A percentile compares a stretch with the other conserved stretches of the same genome.
Conservation (phyloP, 1,139 yeast genomes). For the Scheffersomyces illinoinensis region DNA sequence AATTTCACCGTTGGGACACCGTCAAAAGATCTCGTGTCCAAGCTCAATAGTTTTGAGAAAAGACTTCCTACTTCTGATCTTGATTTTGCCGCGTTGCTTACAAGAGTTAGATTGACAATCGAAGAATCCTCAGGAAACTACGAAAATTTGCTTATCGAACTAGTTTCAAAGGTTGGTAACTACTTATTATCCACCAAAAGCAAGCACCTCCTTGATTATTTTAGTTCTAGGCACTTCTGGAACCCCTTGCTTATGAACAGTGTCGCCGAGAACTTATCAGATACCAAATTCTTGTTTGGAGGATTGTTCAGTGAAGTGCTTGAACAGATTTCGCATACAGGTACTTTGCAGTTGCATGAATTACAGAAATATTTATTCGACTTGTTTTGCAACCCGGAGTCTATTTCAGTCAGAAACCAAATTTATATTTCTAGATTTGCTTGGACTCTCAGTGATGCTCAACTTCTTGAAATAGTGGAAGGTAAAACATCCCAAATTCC, state of each 20-base stretch:
- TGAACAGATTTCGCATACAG: constrained; percentile 22
- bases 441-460: constrained; percentile 26
- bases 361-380: constrained; percentile 12
- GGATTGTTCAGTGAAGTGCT: constrained; percentile 41
- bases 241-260: constrained; percentile 7
- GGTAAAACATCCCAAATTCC: background rate
- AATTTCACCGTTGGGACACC: constrained; percentile 25
- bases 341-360: constrained; percentile 6
- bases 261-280: constrained; percentile 3
- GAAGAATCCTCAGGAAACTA: constrained; percentile 17
- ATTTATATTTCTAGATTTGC: constrained; percentile 14
- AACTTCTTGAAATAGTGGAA: constrained; percentile 6
- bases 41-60: constrained; percentile 8
- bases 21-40: constrained; percentile 13
- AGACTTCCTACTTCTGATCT: constrained; percentile 43
- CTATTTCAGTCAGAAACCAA: constrained; percentile 10
- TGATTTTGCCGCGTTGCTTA: constrained; percentile 49
- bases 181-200: constrained; percentile 25
- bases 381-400: constrained; percentile 7
- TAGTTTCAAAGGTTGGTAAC: constrained; percentile 41
- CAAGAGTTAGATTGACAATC: constrained; percentile 33
- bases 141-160: constrained; percentile 16
- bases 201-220: constrained; percentile 13
- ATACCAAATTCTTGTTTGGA: constrained; percentile 26
- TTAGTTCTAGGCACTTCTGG: constrained; percentile 21